A percentile compares a stretch with the other conserved stretches of the same genome.
Evolutionary conservation across 2,329 filamentous ascomycete genomes (phyloP).

Genomic region (Fusarium falciforme): DNA sequence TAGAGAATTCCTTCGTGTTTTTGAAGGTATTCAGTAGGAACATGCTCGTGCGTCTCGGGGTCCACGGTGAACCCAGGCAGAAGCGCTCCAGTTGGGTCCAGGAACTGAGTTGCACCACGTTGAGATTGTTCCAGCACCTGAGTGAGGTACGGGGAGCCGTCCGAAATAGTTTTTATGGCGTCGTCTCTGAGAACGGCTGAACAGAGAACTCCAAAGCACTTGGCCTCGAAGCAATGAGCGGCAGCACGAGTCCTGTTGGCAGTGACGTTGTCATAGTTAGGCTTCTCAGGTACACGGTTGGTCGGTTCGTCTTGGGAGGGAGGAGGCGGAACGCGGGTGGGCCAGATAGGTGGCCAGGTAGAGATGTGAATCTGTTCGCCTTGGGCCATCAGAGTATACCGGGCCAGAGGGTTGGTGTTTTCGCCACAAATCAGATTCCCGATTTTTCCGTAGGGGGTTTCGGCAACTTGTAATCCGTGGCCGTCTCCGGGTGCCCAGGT

Average conservation of each 20-base stretch:
- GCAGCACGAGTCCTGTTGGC: conserved; percentile 63
- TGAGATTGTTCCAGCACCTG: conserved; percentile 52
- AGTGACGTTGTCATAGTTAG: conserved; percentile 64
- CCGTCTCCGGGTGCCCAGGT: conserved; percentile 66
- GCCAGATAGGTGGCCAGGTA: conserved; percentile 67
- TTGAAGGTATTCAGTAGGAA: conserved; percentile 53
- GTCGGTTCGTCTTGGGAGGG: not conserved
- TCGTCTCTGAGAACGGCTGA: conserved; percentile 55
- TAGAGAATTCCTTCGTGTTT: conserved; percentile 62
- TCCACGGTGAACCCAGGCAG: conserved; percentile 52
- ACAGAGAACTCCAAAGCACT: conserved; percentile 66
- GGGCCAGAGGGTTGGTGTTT: conserved; percentile 67
- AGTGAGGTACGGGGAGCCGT: conserved; percentile 43
- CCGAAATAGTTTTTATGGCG: conserved; percentile 50
- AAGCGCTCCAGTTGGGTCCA: conserved; percentile 61
- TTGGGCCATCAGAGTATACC: conserved; percentile 64
- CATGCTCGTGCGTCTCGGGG: conserved; percentile 19
- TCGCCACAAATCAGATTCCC: conserved; percentile 66
- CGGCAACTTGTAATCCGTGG: conserved; percentile 57
- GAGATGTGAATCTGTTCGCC: conserved; percentile 67
- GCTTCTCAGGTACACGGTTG: not conserved
- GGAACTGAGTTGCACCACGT: conserved; percentile 60
- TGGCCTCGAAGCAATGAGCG: conserved; percentile 68
- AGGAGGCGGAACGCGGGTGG: conserved; percentile 49
- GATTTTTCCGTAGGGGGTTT: conserved; percentile 59